Percentiles rank a stretch among this genome's conserved stretches.
Evolutionary conservation across 129 eudicot genomes (phyloP).

Genomic region (Mikania micrantha): DNA sequence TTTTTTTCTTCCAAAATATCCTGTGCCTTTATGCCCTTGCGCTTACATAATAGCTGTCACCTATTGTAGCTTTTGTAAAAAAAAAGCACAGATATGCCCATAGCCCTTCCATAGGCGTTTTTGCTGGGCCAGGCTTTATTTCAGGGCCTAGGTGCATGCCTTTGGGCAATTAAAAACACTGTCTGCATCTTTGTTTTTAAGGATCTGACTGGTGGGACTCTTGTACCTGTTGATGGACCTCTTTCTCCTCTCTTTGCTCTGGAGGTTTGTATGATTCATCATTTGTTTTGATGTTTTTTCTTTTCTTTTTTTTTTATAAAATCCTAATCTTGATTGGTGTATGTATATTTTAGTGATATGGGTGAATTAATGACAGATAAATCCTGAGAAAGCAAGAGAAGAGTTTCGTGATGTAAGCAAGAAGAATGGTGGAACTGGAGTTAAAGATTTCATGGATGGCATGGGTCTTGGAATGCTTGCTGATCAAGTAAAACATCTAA

Average conservation of each 20-base stretch:
- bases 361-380: constrained; percentile 48
- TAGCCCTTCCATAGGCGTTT: too few relatives aligned
- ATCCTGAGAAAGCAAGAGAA: constrained; percentile 88
- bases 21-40: too few relatives aligned
- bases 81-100: too few relatives aligned
- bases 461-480: constrained; percentile 85
- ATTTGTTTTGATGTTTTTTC: not conserved
- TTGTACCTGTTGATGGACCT: constrained; percentile 89
- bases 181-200: constrained; percentile 18
- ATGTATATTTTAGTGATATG: not conserved
- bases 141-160: too few relatives aligned
- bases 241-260: constrained; percentile 82
- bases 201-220: constrained; percentile 93
- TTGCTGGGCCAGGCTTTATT: too few relatives aligned
- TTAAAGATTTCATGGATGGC: constrained; percentile 91
- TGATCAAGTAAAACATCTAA: constrained; percentile 52
- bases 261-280: constrained; percentile 48
- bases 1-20: too few relatives aligned
- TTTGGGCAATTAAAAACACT: too few relatives aligned
- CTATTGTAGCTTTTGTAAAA: too few relatives aligned
- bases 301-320: not conserved
- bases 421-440: constrained; percentile 70
- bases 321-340: constrained; percentile 2
- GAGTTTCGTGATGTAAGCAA: constrained; percentile 71
- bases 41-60: too few relatives aligned